A percentile compares a stretch with the other conserved stretches of the same genome.
Evolutionary conservation across 352 stramenopile species (phyloP).

Genomic region (Phytopythium delawarense): DNA sequence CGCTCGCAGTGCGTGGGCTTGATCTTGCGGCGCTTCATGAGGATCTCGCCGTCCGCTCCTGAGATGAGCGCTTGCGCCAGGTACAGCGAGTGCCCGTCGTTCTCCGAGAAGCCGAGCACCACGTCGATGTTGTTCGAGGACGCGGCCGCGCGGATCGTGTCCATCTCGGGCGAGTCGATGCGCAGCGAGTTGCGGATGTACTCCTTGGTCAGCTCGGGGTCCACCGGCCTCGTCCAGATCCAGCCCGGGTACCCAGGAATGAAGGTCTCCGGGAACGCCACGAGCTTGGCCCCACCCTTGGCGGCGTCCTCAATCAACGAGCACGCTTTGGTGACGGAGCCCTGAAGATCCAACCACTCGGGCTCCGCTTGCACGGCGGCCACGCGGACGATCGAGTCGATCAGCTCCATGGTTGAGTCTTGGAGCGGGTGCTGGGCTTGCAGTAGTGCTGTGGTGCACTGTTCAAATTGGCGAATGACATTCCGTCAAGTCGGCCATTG

Average conservation of each 20-base stretch:
- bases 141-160: constrained; percentile 16
- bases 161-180: constrained; percentile 20
- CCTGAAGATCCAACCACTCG: constrained; percentile 16
- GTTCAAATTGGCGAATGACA: not conserved
- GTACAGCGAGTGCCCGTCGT: constrained; percentile 27
- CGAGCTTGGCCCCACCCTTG: constrained; percentile 9
- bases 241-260: constrained; percentile 15
- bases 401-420: not conserved
- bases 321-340: constrained; percentile 12
- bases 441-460: not conserved
- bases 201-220: constrained; percentile 11
- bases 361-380: constrained; percentile 18
- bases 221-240: constrained; percentile 15
- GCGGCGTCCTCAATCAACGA: constrained; percentile 16
- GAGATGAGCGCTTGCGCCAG: constrained; percentile 19
- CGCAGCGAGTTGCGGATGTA: constrained; percentile 19
- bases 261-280: constrained; percentile 19
- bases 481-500: not conserved
- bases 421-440: not conserved
- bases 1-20: constrained; percentile 21
- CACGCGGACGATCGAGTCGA: constrained; percentile 5
- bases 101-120: constrained; percentile 24
- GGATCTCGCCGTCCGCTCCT: constrained; percentile 12
- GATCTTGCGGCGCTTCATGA: constrained; percentile 24
- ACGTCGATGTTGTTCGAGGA: constrained; percentile 19